A percentile compares a stretch with the other conserved stretches of the same genome.
Evolutionary conservation across 2,329 filamentous ascomycete genomes (phyloP).

Genomic region (Domatiomyces globalis): DNA sequence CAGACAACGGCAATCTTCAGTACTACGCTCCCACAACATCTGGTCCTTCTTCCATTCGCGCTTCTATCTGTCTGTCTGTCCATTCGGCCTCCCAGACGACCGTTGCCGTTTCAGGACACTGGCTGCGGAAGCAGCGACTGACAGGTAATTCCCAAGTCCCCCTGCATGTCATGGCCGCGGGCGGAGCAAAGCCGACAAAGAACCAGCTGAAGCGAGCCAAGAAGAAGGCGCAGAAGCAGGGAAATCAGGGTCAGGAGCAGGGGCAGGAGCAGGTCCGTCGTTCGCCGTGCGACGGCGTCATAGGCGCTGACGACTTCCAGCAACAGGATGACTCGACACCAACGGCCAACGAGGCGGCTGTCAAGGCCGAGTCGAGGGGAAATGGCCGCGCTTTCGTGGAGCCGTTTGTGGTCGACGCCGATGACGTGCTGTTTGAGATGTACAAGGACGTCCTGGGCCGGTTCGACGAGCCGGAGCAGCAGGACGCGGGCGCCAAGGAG

Average conservation of each 20-base stretch:
- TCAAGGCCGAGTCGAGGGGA: constrained; percentile 18
- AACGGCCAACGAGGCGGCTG: constrained; percentile 5
- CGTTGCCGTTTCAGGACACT: background rate
- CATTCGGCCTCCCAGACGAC: no score
- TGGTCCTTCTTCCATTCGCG: no score
- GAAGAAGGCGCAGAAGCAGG: constrained; percentile 73
- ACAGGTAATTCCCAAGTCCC: background rate
- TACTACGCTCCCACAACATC: no score
- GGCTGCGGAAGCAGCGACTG: background rate
- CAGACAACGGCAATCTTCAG: no score
- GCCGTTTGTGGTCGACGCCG: constrained; percentile 39
- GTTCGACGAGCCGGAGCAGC: constrained; percentile 54
- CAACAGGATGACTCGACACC: constrained; percentile 5
- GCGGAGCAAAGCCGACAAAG: constrained; percentile 60
- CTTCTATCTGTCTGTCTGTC: no score
- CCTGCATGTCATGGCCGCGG: constrained; percentile 11
- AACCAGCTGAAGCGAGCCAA: constrained; percentile 85
- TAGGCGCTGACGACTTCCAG: constrained; percentile 7
- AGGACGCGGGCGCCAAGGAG: constrained; percentile 51
- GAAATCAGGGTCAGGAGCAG: background rate
- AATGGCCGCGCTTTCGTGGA: constrained; percentile 36
- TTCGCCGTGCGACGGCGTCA: background rate
- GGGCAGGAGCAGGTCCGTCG: background rate
- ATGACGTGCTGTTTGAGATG: constrained; percentile 67
- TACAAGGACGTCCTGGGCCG: constrained; percentile 71